Conservation (phyloP, 1,284 basidiomycete genomes). For the Malassezia sympodialis region DNA sequence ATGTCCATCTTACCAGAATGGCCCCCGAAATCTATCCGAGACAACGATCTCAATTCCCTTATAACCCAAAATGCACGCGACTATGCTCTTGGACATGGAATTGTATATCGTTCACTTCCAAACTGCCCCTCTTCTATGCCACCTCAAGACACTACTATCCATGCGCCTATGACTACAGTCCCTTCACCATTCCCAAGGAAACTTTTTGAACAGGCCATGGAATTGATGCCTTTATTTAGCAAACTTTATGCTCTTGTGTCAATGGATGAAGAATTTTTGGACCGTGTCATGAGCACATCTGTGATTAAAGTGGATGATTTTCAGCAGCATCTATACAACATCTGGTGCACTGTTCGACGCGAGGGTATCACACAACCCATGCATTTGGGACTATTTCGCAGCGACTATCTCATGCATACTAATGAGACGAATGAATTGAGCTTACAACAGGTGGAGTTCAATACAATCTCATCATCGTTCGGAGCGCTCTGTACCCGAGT, state of each 20-base stretch:
- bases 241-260: conserved; percentile 74
- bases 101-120: conserved; percentile 64
- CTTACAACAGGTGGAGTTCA: conserved; percentile 95
- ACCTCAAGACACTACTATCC: conserved; percentile 59
- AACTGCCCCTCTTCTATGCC: conserved; percentile 48
- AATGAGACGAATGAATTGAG: conserved; percentile 43
- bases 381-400: conserved; percentile 85
- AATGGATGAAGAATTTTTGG: conserved; percentile 67
- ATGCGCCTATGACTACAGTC: conserved; percentile 77
- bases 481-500: conserved; percentile 68
- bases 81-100: conserved; percentile 72
- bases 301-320: conserved; percentile 79
- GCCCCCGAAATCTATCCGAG: conserved; percentile 6
- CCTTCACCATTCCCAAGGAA: conserved; percentile 73
- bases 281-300: conserved; percentile 67
- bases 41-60: not conserved
- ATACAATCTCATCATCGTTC: conserved; percentile 88
- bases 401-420: conserved; percentile 83
- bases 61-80: conserved; percentile 48
- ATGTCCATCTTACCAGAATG: conserved; percentile 9
- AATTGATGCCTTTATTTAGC: conserved; percentile 71
- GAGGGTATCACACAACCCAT: conserved; percentile 55
- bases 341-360: conserved; percentile 61
- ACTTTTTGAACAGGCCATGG: conserved; percentile 61
- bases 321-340: conserved; percentile 70